Conservation (phyloP, 2,329 filamentous ascomycete genomes). For the Colletotrichum horii region DNA sequence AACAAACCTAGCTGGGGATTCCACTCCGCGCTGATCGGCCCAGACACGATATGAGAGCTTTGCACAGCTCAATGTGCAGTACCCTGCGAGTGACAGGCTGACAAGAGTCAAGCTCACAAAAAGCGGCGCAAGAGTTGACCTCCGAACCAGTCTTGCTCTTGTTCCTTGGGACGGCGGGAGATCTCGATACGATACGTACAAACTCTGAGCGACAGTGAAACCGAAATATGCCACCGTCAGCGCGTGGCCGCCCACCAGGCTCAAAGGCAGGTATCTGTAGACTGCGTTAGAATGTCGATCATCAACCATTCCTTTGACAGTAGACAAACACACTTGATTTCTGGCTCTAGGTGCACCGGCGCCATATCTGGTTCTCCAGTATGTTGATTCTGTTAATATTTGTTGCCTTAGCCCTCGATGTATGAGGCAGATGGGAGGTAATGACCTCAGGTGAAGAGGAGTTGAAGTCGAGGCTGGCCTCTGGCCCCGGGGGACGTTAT, state of each 20-base stretch:
- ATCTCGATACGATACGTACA: slow-evolving; percentile 27
- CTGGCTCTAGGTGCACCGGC: slow-evolving; percentile 27
- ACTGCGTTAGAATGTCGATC: slow-evolving; percentile 17
- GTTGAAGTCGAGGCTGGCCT: background rate
- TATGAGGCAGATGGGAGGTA: background rate
- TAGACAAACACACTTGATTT: slow-evolving; percentile 23
- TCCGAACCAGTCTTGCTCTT: slow-evolving; percentile 31
- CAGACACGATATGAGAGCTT: slow-evolving; percentile 54
- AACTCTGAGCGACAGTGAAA: slow-evolving; percentile 25
- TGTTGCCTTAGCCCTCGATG: background rate
- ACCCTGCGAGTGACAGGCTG: slow-evolving; percentile 49
- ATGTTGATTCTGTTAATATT: background rate
- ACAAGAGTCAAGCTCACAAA: slow-evolving; percentile 50
- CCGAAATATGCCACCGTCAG: slow-evolving; percentile 22
- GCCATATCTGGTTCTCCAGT: slow-evolving; percentile 23
- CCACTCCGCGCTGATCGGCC: slow-evolving; percentile 45
- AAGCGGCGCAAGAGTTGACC: slow-evolving; percentile 32
- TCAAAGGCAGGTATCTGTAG: slow-evolving; percentile 19
- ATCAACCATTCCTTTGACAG: background rate
- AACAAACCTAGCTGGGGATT: slow-evolving; percentile 41
- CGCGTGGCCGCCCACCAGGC: slow-evolving; percentile 24
- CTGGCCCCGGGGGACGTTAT: background rate
- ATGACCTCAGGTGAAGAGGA: too few species aligned
- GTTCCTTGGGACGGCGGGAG: slow-evolving; percentile 41
- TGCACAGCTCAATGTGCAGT: slow-evolving; percentile 48